Base-by-base conservation (phyloP, 108 stramenopile species). In the Cylindrotheca closterium region DNA sequence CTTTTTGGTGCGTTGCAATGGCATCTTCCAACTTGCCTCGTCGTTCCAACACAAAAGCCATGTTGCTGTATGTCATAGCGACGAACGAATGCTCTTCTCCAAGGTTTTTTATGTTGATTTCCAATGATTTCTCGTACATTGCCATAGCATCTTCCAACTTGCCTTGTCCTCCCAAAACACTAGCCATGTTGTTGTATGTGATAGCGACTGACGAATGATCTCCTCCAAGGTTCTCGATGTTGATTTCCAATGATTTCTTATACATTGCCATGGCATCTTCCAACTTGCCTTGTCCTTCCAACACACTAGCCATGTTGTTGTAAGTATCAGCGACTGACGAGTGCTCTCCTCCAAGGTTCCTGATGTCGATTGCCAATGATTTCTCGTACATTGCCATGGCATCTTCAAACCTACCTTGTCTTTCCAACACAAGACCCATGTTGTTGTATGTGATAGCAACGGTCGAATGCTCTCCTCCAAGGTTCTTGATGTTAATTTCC, bases 371-470 rank as follows among this genome's bases (percentile, higher is more conserved):
- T 7, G 31, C 34, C 2, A 77, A 37, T 0, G 64, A 69, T 37
- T 58, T 58, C 2, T 70, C 47, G 51, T 66, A 70, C 18, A 34
- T 54, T 47, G 70, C 58, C 1, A 71, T 32, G 17, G 75, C 75
- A 19, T 49, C 46, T 3, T 52, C 48, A 32, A 51, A 49, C 12
- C 71, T 65, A 19, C 75, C 75, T 55, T 66, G 52, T 2, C 27
- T 7, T 0, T 46, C 30, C 27, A 66, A 50, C 23, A 77, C 22
- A 17, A 32, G 19, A 4, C 70, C 76, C n/a, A 77, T 61, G 3
- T 46, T 29, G 48, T 67, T 71, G 33, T 49, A 52, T 5, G 58
- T 33, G 2, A 30, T 59, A 4, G 76, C 76, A 0, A 32, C 45
- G 15, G 28, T 42, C 0, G 57, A 60, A 56, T 79, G 72, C 23